These are phyloP conservation scores for Auriscalpium vulgare DNA, from an alignment of 768 basidiomycete genomes.

Conservation along the genomic window DNA sequence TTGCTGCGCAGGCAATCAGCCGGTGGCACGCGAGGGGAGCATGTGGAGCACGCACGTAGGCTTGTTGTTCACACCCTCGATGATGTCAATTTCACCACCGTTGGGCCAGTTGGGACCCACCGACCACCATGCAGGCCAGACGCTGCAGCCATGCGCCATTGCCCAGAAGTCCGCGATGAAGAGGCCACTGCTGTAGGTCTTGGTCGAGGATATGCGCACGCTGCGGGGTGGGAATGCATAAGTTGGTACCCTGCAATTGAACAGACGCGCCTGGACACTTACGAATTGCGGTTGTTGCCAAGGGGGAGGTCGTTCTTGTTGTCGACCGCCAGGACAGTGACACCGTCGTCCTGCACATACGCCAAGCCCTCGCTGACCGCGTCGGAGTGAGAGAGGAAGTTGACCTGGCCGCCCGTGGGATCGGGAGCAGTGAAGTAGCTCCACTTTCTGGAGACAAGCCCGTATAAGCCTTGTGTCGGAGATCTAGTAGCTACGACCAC, in stretches of 20 bases:
- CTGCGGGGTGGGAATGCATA: constrained; percentile 1
- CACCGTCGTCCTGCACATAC: neutral
- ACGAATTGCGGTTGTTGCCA: constrained; percentile 4
- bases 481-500: neutral
- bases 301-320: constrained; percentile 1
- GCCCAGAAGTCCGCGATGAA: constrained; percentile 23
- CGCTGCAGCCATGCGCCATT: constrained; percentile 23
- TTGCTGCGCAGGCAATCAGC: neutral
- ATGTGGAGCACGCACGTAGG: neutral
- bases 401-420: constrained; percentile 3
- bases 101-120: constrained; percentile 20
- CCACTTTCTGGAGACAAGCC: neutral
- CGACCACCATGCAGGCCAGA: constrained; percentile 24
- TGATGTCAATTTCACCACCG: constrained; percentile 29
- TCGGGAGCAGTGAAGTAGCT: neutral
- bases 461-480: neutral
- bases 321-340: constrained; percentile 4
- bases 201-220: constrained; percentile 22
- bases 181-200: constrained; percentile 21
- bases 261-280: neutral
- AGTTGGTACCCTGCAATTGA: neutral
- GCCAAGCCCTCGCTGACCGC: neutral
- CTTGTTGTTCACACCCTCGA: constrained; percentile 10
- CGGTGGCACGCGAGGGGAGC: neutral
- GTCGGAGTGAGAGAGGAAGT: constrained; percentile 2